These are phyloP conservation scores for Globisporangium uncinulatum DNA, from an alignment of 352 stramenopile genomes.

Conservation along the genomic window DNA sequence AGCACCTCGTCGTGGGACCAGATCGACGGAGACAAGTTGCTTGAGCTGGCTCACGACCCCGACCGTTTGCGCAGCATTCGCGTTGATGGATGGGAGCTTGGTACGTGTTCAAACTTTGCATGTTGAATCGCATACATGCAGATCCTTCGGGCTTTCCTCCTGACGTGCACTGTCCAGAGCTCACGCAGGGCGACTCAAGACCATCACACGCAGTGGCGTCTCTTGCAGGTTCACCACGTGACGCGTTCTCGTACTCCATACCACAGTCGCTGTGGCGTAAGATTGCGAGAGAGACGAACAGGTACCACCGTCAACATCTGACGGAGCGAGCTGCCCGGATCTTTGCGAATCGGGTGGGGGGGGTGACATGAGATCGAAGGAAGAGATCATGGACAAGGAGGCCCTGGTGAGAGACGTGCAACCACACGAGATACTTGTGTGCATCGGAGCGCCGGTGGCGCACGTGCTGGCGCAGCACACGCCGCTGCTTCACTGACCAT, in stretches of 20 bases:
- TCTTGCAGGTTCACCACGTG: slow-evolving; percentile 2
- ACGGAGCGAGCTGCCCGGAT: not conserved
- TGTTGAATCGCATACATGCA: too few relatives aligned
- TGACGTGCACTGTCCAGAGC: too few relatives aligned
- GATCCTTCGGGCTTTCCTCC: too few relatives aligned
- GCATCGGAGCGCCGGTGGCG: not conserved
- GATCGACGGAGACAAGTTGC: too few relatives aligned
- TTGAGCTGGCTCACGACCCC: too few relatives aligned
- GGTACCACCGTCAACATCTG: slow-evolving; percentile 4
- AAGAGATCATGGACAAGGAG: not conserved
- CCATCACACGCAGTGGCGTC: not conserved
- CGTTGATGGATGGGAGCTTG: too few relatives aligned
- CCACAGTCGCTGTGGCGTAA: slow-evolving; percentile 1
- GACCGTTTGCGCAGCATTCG: too few relatives aligned
- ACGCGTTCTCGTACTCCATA: slow-evolving; percentile 1
- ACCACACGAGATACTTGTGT: not conserved
- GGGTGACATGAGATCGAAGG: not conserved
- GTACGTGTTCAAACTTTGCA: too few relatives aligned
- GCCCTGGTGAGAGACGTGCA: not conserved
- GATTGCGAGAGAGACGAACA: slow-evolving; percentile 1
- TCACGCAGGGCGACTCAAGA: slow-evolving; percentile 8
- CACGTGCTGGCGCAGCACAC: not conserved
- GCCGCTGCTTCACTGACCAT: not conserved
- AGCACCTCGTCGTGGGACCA: too few relatives aligned
- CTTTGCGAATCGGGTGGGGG: not conserved